Evolutionary conservation across 306 rosid genomes (phyloP).

Genomic region (Rosa rugosa): DNA sequence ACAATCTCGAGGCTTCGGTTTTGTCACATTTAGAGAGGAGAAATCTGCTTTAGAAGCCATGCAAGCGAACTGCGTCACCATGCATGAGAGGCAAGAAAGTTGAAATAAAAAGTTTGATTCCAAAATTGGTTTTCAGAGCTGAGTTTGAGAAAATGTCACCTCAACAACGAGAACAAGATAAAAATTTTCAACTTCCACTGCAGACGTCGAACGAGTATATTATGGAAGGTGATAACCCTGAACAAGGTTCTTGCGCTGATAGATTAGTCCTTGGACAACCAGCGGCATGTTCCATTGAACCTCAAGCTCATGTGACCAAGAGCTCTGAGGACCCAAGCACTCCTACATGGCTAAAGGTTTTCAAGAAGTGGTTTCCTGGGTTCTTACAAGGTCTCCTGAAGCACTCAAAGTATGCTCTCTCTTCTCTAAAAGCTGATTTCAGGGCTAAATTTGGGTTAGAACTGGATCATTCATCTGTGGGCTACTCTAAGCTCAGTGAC

Average conservation of each 20-base stretch:
- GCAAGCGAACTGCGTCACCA: slow-evolving; percentile 25
- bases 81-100: slow-evolving; percentile 37
- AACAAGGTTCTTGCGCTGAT: slow-evolving; percentile 26
- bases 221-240: slow-evolving; percentile 18
- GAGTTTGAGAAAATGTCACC: slow-evolving; percentile 23
- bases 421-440: slow-evolving; percentile 45
- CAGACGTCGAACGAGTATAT: slow-evolving; percentile 8
- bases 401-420: slow-evolving; percentile 36
- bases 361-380: slow-evolving; percentile 44
- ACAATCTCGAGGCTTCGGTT: slow-evolving; percentile 45
- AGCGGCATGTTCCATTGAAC: slow-evolving; percentile 6
- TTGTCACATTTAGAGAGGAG: slow-evolving; percentile 39
- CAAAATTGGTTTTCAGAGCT: slow-evolving; percentile 16
- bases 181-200: slow-evolving; percentile 15
- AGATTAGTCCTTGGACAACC: slow-evolving; percentile 14
- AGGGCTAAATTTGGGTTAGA: slow-evolving; percentile 34
- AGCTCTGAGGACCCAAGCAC: slow-evolving; percentile 10
- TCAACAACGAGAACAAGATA: slow-evolving; percentile 9
- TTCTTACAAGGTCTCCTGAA: slow-evolving; percentile 25
- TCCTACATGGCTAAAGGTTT: slow-evolving; percentile 39
- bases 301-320: neutral
- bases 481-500: slow-evolving; percentile 43
- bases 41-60: slow-evolving; percentile 33
- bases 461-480: slow-evolving; percentile 40
- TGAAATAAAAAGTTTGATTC: slow-evolving; percentile 34